Evolutionary conservation across 2,329 filamentous ascomycete species (phyloP).

Genomic region (Thelonectria discophora): DNA sequence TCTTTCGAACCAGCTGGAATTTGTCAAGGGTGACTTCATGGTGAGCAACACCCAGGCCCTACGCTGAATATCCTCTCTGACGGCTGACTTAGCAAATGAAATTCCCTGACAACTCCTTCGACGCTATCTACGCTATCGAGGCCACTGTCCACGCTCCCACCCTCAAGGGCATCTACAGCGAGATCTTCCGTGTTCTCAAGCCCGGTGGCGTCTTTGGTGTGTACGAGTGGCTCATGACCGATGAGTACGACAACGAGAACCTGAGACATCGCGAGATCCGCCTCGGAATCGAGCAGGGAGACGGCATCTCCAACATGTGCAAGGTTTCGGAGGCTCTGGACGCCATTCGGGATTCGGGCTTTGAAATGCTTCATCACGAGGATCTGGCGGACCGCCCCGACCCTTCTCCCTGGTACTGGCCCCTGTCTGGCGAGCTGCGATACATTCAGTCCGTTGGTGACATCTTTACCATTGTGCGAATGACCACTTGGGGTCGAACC

Average conservation of each 20-base stretch:
- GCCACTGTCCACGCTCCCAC: conserved; percentile 94
- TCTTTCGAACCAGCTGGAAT: conserved; percentile 80
- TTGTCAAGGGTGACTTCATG: conserved; percentile 98
- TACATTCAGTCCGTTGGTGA: conserved; percentile 85
- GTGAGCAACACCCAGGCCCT: conserved; percentile 45
- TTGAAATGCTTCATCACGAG: conserved; percentile 83
- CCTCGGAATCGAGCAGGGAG: conserved; percentile 92
- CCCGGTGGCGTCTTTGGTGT: conserved; percentile 95
- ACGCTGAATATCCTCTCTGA: conserved; percentile 24
- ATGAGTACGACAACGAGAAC: conserved; percentile 91
- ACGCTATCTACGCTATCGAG: conserved; percentile 96
- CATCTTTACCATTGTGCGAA: conserved; percentile 82
- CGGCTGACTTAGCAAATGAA: conserved; percentile 76
- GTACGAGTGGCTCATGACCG: conserved; percentile 99
- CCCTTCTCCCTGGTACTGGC: conserved; percentile 91
- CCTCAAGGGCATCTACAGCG: conserved; percentile 89
- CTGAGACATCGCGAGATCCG: conserved; percentile 87
- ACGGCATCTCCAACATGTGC: conserved; percentile 98
- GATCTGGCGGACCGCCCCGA: conserved; percentile 84
- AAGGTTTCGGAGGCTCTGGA: conserved; percentile 80
- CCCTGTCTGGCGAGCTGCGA: conserved; percentile 83
- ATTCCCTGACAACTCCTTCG: conserved; percentile 91
- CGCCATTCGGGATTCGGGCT: conserved; percentile 88
- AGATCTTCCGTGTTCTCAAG: conserved; percentile 96
- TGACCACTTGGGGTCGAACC: conserved; percentile 85